A percentile compares a stretch with the other conserved stretches of the same genome.
These are phyloP conservation scores for Penicillium sp. DNA, from an alignment of 2,329 filamentous ascomycete genomes.

Conservation along the genomic window DNA sequence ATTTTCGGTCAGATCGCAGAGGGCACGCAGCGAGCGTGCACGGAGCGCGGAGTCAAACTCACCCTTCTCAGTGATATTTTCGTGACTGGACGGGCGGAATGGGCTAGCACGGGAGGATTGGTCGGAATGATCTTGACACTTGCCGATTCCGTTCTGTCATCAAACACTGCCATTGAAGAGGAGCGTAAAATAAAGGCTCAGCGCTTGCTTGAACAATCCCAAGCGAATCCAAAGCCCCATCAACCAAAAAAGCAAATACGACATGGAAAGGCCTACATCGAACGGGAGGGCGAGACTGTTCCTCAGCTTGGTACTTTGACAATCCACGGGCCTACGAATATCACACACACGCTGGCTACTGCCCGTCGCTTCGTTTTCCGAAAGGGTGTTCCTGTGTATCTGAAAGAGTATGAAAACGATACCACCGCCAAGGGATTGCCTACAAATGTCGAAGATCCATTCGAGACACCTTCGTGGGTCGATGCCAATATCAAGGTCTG, in stretches of 20 bases:
- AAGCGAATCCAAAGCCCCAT: neutral
- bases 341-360: conserved; percentile 79
- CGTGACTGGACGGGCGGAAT: conserved; percentile 74
- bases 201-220: neutral
- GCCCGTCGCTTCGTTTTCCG: conserved; percentile 83
- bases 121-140: conserved; percentile 83
- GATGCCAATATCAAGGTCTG: conserved; percentile 82
- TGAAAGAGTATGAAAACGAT: conserved; percentile 64
- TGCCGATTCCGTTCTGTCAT: conserved; percentile 63
- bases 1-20: conserved; percentile 81
- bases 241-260: neutral
- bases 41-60: conserved; percentile 67
- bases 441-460: conserved; percentile 23
- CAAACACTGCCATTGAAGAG: conserved; percentile 47
- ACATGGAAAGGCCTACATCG: conserved; percentile 30
- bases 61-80: conserved; percentile 75
- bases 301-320: conserved; percentile 50
- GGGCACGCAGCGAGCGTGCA: conserved; percentile 77
- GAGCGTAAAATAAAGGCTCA: conserved; percentile 45
- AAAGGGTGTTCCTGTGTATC: conserved; percentile 72
- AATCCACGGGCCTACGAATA: conserved; percentile 79
- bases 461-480: conserved; percentile 65
- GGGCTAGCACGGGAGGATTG: conserved; percentile 77
- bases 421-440: conserved; percentile 26
- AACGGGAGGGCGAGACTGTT: conserved; percentile 18